Evolutionary conservation across 192 early-diverging fungal species (phyloP), one percentile per base, ranked within the genome.

Genomic region (Entrophospora sp.): DNA sequence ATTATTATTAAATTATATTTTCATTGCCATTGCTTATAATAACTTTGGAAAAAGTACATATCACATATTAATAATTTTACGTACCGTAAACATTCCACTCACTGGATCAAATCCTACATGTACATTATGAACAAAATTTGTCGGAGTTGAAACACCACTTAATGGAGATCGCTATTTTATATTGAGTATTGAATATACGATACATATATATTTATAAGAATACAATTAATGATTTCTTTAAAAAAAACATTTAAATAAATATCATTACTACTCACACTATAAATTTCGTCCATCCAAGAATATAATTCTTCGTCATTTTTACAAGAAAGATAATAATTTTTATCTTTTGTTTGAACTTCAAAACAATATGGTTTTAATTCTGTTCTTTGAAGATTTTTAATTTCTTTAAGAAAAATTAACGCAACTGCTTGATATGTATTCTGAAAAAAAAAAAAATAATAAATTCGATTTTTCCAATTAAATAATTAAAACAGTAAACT

Each of bases 261-360:
- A 46, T 12, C n/a, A 20, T 38, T 32, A 45, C 42, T 27, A 5
- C 70, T 61, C 73, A 91, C 89, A 69, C 88, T 89, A 77, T 97
- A 97, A 72, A 99, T 91, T 70, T 93, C 90, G 69, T 99, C 95
- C 84, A 97, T 92, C 97, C 97, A 99, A 45, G 87, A 87, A 73
- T 99, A 99, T 30, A 99, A 79, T 71, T 99, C 95, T 71, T 95
- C 91, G 73, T 99, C 97, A 69, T 84, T 93, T 71, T 89, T 91
- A 72, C 92, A 95, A 9, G 92, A 85, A 30, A 99, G 77, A 71
- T 86, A 95, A 73, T 93, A 97, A 40, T 87, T 90, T 77, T 93
- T 90, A 38, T 96, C 94, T 75, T 91, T 94, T 36, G 94, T 94
- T 36, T 84, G 82, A 51, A 99, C 83, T 68, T 96, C 93, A 69